These are phyloP conservation scores for Phaeosphaeria sp. DNA, from an alignment of 2,329 filamentous ascomycete genomes.

Conservation along the genomic window DNA sequence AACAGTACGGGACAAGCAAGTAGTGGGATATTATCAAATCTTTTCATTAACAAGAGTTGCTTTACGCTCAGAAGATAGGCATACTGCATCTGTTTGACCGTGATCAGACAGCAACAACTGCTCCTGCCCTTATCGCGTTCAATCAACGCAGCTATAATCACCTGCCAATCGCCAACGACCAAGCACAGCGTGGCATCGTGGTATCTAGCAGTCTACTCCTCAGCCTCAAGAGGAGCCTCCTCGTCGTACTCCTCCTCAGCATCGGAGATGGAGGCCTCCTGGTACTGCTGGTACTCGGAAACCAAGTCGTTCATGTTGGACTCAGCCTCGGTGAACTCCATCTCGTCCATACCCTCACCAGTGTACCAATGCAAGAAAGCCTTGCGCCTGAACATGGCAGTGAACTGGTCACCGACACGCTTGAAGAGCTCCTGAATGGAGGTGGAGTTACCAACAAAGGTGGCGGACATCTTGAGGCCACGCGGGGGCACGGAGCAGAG, in stretches of 20 bases:
- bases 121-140: background rate
- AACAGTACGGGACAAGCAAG: background rate
- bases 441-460: slow-evolving; percentile 98
- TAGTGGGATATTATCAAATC: slow-evolving; percentile 36
- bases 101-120: slow-evolving; percentile 6
- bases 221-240: slow-evolving; percentile 75
- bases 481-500: slow-evolving; percentile 98
- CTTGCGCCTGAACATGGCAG: slow-evolving; percentile 99
- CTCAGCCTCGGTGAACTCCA: slow-evolving; percentile 99
- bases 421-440: slow-evolving; percentile 99
- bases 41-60: slow-evolving; percentile 45
- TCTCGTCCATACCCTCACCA: slow-evolving; percentile 99
- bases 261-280: slow-evolving; percentile 97
- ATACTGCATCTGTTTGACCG: slow-evolving; percentile 32
- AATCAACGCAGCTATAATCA: slow-evolving; percentile 5
- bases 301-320: slow-evolving; percentile 99
- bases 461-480: slow-evolving; percentile 98
- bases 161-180: slow-evolving; percentile 21
- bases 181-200: slow-evolving; percentile 25
- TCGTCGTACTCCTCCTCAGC: slow-evolving; percentile 95
- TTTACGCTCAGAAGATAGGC: slow-evolving; percentile 35
- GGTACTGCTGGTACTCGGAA: slow-evolving; percentile 99
- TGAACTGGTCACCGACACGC: slow-evolving; percentile 99
- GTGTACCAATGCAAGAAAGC: slow-evolving; percentile 99
- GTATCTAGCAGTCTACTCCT: slow-evolving; percentile 59